Conservation (phyloP, 805 yeast genomes). For the Saccharomycopsis capsularis region DNA sequence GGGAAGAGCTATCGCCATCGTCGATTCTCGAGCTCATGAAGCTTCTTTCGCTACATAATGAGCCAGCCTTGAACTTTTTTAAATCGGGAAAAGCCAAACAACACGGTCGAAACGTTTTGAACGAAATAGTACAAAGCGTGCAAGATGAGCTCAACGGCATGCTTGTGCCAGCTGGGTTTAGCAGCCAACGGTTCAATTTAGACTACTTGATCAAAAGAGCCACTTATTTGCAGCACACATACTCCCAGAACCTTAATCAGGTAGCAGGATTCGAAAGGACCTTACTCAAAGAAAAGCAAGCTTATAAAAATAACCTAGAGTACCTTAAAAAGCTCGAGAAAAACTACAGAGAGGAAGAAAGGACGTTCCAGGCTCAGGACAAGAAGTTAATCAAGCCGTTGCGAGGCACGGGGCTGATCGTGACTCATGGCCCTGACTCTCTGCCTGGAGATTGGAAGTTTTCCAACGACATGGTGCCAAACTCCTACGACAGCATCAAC, state of each 20-base stretch:
- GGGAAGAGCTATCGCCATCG: slow-evolving; percentile 17
- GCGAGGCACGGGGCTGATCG: too few relatives aligned
- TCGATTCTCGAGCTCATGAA: slow-evolving; percentile 8
- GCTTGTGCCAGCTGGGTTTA: slow-evolving; percentile 18
- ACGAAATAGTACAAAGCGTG: not conserved
- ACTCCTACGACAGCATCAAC: slow-evolving; percentile 1
- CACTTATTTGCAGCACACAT: slow-evolving; percentile 8
- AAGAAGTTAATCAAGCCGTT: not conserved
- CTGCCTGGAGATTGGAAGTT: not conserved
- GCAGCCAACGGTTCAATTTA: slow-evolving; percentile 7
- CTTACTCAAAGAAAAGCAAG: slow-evolving; percentile 4
- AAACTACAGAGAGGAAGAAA: slow-evolving; percentile 9
- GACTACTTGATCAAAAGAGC: slow-evolving; percentile 8
- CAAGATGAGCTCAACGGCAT: slow-evolving; percentile 11
- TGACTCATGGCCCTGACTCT: too few relatives aligned
- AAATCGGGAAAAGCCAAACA: slow-evolving; percentile 9
- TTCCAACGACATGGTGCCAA: not conserved
- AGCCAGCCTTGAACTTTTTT: slow-evolving; percentile 11
- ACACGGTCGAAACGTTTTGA: slow-evolving; percentile 6
- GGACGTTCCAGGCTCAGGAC: not conserved
- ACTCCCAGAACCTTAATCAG: slow-evolving; percentile 10
- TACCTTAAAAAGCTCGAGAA: slow-evolving; percentile 10
- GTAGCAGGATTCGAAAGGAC: slow-evolving; percentile 11
- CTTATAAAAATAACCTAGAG: slow-evolving; percentile 4
- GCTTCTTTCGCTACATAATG: slow-evolving; percentile 7